Percentiles rank a stretch among this genome's conserved stretches.
These are phyloP conservation scores for Alternaria arborescens DNA, from an alignment of 2,329 filamentous ascomycete genomes.

Conservation along the genomic window DNA sequence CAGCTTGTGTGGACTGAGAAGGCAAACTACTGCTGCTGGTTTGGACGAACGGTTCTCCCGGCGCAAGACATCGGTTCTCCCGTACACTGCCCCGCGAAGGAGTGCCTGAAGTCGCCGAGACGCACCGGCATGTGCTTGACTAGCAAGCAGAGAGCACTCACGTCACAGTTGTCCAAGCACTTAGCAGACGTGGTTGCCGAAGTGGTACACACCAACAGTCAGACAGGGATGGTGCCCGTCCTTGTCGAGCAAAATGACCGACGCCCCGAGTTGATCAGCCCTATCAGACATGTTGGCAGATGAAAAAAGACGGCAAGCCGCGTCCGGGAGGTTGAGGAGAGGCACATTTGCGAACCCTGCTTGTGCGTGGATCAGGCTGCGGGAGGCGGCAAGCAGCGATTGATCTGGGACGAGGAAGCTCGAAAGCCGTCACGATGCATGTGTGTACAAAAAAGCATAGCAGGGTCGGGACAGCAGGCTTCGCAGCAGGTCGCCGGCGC, in stretches of 20 bases:
- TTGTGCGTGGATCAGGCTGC: conserved; percentile 28
- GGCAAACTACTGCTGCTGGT: conserved; percentile 6
- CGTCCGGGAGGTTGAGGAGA: conserved; percentile 24
- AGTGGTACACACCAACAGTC: conserved; percentile 38
- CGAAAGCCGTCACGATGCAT: conserved; percentile 3
- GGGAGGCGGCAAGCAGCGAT: conserved; percentile 22
- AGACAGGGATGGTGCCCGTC: conserved; percentile 17
- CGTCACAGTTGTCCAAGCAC: conserved; percentile 30
- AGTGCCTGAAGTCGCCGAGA: conserved; percentile 42
- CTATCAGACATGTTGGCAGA: conserved; percentile 41
- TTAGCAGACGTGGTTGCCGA: conserved; percentile 11
- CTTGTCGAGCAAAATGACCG: conserved; percentile 30
- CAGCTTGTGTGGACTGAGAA: background rate
- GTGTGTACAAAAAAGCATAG: background rate
- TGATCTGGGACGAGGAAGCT: conserved; percentile 8
- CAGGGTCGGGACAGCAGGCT: background rate
- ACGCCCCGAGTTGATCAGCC: conserved; percentile 44
- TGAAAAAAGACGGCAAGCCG: conserved; percentile 10
- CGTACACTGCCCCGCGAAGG: conserved; percentile 37
- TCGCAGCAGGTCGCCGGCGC: conserved; percentile 8
- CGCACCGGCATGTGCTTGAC: conserved; percentile 27
- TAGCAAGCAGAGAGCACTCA: conserved; percentile 27
- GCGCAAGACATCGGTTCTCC: conserved; percentile 30
- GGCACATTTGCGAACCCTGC: background rate
- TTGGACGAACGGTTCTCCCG: conserved; percentile 24